Conservation (phyloP, 495 filamentous ascomycete genomes). For the Letharia columbiana region DNA sequence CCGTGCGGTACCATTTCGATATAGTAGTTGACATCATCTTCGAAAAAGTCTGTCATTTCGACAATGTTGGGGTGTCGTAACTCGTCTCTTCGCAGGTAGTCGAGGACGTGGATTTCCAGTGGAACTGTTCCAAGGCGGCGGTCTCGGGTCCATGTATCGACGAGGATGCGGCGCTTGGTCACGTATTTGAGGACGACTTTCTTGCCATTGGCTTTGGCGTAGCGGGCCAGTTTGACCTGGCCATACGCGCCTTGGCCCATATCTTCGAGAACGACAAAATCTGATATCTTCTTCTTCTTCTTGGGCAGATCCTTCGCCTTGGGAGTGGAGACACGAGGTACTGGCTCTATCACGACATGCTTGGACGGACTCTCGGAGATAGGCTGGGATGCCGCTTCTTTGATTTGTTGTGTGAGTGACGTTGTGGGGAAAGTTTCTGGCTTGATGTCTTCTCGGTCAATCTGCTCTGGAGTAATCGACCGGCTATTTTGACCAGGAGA, state of each 20-base stretch:
- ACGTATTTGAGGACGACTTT: constrained; percentile 97
- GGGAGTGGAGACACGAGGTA: constrained; percentile 17
- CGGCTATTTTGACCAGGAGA: constrained; percentile 62
- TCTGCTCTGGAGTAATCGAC: constrained; percentile 31
- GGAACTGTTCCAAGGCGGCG: constrained; percentile 92
- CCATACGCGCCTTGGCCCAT: constrained; percentile 99
- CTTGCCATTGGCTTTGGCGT: constrained; percentile 63
- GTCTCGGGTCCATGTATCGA: constrained; percentile 98
- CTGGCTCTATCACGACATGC: constrained; percentile 34
- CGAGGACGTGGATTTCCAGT: constrained; percentile 92
- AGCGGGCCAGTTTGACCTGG: constrained; percentile 90
- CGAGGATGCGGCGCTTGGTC: constrained; percentile 91
- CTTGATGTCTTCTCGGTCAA: constrained; percentile 35
- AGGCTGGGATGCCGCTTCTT: constrained; percentile 54
- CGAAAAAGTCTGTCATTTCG: constrained; percentile 98
- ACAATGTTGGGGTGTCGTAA: constrained; percentile 91
- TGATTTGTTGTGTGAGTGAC: constrained; percentile 66
- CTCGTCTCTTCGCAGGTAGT: constrained; percentile 83
- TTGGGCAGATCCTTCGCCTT: constrained; percentile 31
- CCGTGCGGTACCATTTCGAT: constrained; percentile 98
- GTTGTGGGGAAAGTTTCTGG: constrained; percentile 45
- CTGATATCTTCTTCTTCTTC: constrained; percentile 73
- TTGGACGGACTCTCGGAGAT: constrained; percentile 41
- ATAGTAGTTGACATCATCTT: constrained; percentile 96
- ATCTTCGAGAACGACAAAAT: constrained; percentile 91